Conservation (phyloP, 2,329 filamentous ascomycete genomes). For the Fusarium mexicanum region DNA sequence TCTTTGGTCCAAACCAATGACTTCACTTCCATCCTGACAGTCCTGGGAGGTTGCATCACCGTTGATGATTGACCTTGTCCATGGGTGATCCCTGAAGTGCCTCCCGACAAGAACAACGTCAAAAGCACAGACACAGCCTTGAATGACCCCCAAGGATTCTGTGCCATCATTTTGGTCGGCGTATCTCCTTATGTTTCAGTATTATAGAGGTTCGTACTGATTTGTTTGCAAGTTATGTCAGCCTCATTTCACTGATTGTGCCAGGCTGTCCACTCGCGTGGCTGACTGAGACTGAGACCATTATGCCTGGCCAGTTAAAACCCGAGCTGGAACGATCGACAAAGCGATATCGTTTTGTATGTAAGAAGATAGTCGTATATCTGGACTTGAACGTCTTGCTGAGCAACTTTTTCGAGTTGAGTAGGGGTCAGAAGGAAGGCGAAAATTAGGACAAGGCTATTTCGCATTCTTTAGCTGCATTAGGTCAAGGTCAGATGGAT, state of each 20-base stretch:
- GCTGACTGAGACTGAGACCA: neutral
- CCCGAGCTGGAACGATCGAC: constrained; percentile 7
- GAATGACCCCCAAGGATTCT: constrained; percentile 26
- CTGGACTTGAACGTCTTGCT: neutral
- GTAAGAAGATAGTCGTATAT: neutral
- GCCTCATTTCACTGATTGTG: constrained; percentile 8
- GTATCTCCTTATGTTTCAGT: constrained; percentile 7
- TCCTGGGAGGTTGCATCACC: constrained; percentile 36
- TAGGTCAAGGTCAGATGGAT: constrained; percentile 20
- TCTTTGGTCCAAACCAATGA: neutral
- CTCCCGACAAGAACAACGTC: constrained; percentile 20
- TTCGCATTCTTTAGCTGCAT: constrained; percentile 38
- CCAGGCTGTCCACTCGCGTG: constrained; percentile 3
- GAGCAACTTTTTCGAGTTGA: neutral
- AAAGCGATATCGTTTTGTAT: constrained; percentile 3
- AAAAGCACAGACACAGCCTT: constrained; percentile 28
- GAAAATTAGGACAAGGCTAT: constrained; percentile 19
- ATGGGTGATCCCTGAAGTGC: constrained; percentile 35
- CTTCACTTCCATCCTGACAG: neutral
- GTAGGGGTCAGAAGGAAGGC: constrained; percentile 14
- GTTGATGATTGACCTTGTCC: constrained; percentile 24
- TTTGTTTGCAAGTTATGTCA: constrained; percentile 3
- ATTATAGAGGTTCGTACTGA: constrained; percentile 17
- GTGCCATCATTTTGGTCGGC: constrained; percentile 12
- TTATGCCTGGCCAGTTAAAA: constrained; percentile 4